These are phyloP conservation scores for Pelomyxa schiedti DNA, from an alignment of 78 protist genomes.

Conservation along the genomic window DNA sequence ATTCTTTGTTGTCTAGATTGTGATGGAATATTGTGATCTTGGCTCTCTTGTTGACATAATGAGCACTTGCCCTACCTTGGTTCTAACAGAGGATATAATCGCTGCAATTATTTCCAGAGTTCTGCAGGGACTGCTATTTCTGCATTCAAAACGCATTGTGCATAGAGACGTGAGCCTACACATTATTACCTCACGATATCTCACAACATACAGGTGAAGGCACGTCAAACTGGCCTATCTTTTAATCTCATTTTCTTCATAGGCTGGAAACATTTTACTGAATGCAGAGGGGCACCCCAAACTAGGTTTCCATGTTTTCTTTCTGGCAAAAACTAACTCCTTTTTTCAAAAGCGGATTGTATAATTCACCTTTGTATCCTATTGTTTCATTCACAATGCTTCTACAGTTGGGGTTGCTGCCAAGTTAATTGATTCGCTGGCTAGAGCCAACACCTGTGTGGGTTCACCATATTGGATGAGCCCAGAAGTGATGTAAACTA, in stretches of 20 bases:
- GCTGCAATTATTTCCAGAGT: not conserved
- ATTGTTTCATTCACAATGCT: too few species aligned
- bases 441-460: slow-evolving; percentile 49
- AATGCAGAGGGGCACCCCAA: slow-evolving; percentile 39
- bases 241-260: too few species aligned
- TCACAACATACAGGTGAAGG: not conserved
- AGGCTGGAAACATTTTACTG: slow-evolving; percentile 83
- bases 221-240: too few species aligned
- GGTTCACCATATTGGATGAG: slow-evolving; percentile 84
- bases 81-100: not conserved
- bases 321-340: too few species aligned
- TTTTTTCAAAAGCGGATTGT: too few species aligned
- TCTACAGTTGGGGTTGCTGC: slow-evolving; percentile 85
- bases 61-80: not conserved
- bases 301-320: slow-evolving; percentile 75
- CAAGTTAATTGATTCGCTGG: not conserved
- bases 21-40: not conserved
- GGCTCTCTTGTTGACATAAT: not conserved
- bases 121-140: not conserved
- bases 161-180: not conserved
- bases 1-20: too few species aligned
- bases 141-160: not conserved
- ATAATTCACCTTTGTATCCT: too few species aligned
- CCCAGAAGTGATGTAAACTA: slow-evolving; percentile 62
- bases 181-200: not conserved